Conservation (phyloP, 139 green algal genomes). For the Chlamydomonas schloesseri region DNA sequence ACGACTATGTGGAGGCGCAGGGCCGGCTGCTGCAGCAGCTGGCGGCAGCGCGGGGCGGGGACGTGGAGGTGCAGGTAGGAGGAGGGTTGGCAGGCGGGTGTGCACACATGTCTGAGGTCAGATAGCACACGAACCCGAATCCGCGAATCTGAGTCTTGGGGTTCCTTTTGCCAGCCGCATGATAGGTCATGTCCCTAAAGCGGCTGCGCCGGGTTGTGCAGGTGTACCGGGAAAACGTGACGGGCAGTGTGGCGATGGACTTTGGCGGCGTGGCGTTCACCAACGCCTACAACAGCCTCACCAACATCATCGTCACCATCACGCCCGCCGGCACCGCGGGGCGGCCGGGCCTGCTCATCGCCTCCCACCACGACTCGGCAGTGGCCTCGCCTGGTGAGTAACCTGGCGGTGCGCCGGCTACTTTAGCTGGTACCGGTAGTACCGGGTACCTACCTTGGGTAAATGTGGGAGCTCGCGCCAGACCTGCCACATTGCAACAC, state of each 20-base stretch:
- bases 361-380: conserved; percentile 49
- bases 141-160: no score
- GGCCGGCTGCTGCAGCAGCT: conserved; percentile 14
- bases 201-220: background rate
- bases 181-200: no score
- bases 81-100: background rate
- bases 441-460: no score
- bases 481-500: no score
- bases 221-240: conserved; percentile 50
- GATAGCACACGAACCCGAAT: background rate
- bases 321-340: conserved; percentile 8
- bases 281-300: conserved; percentile 76
- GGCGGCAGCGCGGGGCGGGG: conserved; percentile 1
- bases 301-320: conserved; percentile 68
- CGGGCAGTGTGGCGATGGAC: conserved; percentile 57
- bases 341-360: conserved; percentile 35
- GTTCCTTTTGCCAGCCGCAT: no score
- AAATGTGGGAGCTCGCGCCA: no score
- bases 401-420: no score
- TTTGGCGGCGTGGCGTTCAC: conserved; percentile 66
- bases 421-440: no score
- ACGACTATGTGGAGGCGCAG: conserved; percentile 38
- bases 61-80: conserved; percentile 47
- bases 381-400: conserved; percentile 38
- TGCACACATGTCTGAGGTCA: background rate